These are phyloP conservation scores for Sugiyamaella mastotermitis DNA, from an alignment of 805 yeast genomes.

Conservation along the genomic window DNA sequence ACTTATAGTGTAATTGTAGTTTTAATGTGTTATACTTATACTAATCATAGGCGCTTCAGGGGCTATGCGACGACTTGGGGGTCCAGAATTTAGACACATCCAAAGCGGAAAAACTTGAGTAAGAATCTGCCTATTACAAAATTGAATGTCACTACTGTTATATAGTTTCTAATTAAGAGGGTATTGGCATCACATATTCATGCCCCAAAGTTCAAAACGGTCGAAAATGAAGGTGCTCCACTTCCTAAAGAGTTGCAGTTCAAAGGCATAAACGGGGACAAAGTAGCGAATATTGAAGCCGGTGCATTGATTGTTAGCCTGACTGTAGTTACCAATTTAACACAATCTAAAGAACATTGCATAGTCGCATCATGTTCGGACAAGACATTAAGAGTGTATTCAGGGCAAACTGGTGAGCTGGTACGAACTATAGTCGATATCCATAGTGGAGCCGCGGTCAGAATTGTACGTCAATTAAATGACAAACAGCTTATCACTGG, in stretches of 20 bases:
- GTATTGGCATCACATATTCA: background rate
- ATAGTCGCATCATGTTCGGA: slow-evolving; percentile 13
- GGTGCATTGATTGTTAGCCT: too few relatives aligned
- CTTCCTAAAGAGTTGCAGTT: background rate
- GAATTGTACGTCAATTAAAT: slow-evolving; percentile 15
- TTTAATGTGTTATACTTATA: background rate
- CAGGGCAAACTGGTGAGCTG: slow-evolving; percentile 2
- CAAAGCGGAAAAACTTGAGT: background rate
- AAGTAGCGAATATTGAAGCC: too few relatives aligned
- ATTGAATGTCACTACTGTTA: background rate
- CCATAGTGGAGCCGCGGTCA: slow-evolving; percentile 14
- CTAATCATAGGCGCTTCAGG: slow-evolving; percentile 7
- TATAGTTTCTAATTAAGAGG: slow-evolving; percentile 1
- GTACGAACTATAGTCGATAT: slow-evolving; percentile 4
- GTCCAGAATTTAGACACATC: background rate
- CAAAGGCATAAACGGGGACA: too few relatives aligned
- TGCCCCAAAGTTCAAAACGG: background rate
- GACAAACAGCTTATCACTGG: slow-evolving; percentile 34
- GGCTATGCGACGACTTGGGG: slow-evolving; percentile 5
- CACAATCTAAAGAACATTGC: background rate
- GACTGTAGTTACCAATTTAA: slow-evolving; percentile 3
- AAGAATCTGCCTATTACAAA: background rate
- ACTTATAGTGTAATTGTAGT: background rate
- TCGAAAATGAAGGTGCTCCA: background rate
- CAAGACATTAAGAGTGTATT: slow-evolving; percentile 6